These are phyloP conservation scores for Sarocladiaceae sp. DNA, from an alignment of 2,329 filamentous ascomycete genomes.

Conservation along the genomic window DNA sequence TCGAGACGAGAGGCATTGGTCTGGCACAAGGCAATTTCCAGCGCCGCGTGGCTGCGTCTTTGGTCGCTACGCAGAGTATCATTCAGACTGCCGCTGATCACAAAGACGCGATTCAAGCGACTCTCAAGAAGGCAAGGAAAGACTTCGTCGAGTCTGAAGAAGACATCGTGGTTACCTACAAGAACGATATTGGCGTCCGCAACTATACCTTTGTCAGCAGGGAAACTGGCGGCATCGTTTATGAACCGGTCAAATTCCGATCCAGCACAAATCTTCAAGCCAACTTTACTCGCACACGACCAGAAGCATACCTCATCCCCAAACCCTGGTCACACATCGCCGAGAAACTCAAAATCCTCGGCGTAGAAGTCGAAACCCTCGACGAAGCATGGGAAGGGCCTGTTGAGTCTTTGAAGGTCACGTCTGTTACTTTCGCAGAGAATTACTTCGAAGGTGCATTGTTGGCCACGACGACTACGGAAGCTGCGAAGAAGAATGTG, in stretches of 20 bases:
- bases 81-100: conserved; percentile 25
- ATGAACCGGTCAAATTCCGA: conserved; percentile 22
- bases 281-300: conserved; percentile 25
- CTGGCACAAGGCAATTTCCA: conserved; percentile 26
- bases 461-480: conserved; percentile 17
- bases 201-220: conserved; percentile 22
- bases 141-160: conserved; percentile 23
- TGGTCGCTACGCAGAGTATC: conserved; percentile 22
- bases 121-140: conserved; percentile 19
- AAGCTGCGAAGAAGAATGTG: conserved; percentile 14
- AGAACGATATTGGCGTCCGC: conserved; percentile 16
- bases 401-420: conserved; percentile 24
- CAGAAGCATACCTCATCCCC: conserved; percentile 25
- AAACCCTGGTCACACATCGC: conserved; percentile 23
- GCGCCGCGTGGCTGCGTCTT: conserved; percentile 21
- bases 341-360: conserved; percentile 19
- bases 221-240: conserved; percentile 21
- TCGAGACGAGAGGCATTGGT: conserved; percentile 26
- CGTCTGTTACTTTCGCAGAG: conserved; percentile 15
- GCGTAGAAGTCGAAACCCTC: conserved; percentile 21
- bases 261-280: conserved; percentile 23
- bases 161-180: conserved; percentile 24
- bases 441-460: conserved; percentile 24
- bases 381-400: conserved; percentile 17
- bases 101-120: conserved; percentile 20